Conservation (phyloP, 169 alveolate species). For the Plasmodium relictum region DNA sequence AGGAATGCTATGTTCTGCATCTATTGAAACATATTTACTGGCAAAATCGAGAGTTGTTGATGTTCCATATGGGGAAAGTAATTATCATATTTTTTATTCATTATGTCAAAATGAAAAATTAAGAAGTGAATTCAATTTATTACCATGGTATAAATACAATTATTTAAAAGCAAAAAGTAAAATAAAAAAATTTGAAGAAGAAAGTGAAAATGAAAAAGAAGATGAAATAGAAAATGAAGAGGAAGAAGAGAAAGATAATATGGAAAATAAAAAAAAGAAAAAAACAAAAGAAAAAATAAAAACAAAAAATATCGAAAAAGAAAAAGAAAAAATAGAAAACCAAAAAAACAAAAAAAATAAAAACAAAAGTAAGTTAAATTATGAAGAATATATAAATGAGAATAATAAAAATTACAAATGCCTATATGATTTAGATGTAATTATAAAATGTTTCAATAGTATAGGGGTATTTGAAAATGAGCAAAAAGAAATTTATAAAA, state of each 20-base stretch:
- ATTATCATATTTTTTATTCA: constrained; percentile 97
- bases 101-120: constrained; percentile 79
- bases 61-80: constrained; percentile 94
- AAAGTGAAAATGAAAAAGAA: background rate
- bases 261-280: background rate
- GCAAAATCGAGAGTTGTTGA: constrained; percentile 96
- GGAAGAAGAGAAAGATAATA: background rate
- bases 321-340: background rate
- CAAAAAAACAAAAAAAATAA: too few species aligned
- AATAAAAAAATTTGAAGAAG: constrained; percentile 4
- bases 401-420: constrained; percentile 10
- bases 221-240: constrained; percentile 6
- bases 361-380: background rate
- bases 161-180: constrained; percentile 37
- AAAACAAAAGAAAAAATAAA: background rate
- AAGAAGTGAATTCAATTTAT: constrained; percentile 24
- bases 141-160: constrained; percentile 77
- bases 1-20: constrained; percentile 94
- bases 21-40: constrained; percentile 95
- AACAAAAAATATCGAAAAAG: too few species aligned
- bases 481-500: constrained; percentile 76
- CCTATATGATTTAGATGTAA: constrained; percentile 36
- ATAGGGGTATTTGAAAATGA: constrained; percentile 77
- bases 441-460: constrained; percentile 68
- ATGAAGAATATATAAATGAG: background rate